Percentiles rank a stretch among this genome's conserved stretches.
Conservation (phyloP, 2,329 filamentous ascomycete species). For the Didymella pinodella region DNA sequence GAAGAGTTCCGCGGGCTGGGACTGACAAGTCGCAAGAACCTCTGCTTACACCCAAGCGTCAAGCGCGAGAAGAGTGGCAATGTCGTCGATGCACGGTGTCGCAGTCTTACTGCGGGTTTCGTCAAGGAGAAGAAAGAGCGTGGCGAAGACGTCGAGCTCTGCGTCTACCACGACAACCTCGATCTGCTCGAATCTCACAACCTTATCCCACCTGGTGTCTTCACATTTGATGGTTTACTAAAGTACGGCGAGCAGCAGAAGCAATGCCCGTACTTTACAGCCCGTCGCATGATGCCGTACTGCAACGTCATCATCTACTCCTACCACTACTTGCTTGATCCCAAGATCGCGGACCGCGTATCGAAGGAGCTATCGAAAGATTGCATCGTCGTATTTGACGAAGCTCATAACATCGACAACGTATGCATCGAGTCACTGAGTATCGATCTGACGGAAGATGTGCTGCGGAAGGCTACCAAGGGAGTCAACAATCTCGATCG, state of each 20-base stretch:
- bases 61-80: conserved; percentile 95
- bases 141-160: conserved; percentile 92
- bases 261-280: conserved; percentile 97
- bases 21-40: conserved; percentile 93
- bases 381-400: conserved; percentile 98
- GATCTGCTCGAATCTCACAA: conserved; percentile 95
- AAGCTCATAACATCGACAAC: conserved; percentile 99
- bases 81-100: conserved; percentile 93
- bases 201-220: conserved; percentile 91
- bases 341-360: conserved; percentile 95
- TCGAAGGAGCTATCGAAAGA: conserved; percentile 97
- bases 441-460: conserved; percentile 96
- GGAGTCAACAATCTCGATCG: conserved; percentile 90
- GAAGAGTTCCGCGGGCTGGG: conserved; percentile 95
- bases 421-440: conserved; percentile 98
- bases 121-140: conserved; percentile 97
- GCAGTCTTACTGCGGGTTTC: conserved; percentile 94
- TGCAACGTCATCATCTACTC: conserved; percentile 99
- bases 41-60: conserved; percentile 95
- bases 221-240: conserved; percentile 89
- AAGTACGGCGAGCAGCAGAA: conserved; percentile 94
- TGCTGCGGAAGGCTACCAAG: conserved; percentile 85
- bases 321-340: conserved; percentile 96
- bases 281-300: conserved; percentile 97
- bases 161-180: conserved; percentile 97